Conservation (phyloP, 345 rosid genomes). For the Cardiospermum halicacabum region DNA sequence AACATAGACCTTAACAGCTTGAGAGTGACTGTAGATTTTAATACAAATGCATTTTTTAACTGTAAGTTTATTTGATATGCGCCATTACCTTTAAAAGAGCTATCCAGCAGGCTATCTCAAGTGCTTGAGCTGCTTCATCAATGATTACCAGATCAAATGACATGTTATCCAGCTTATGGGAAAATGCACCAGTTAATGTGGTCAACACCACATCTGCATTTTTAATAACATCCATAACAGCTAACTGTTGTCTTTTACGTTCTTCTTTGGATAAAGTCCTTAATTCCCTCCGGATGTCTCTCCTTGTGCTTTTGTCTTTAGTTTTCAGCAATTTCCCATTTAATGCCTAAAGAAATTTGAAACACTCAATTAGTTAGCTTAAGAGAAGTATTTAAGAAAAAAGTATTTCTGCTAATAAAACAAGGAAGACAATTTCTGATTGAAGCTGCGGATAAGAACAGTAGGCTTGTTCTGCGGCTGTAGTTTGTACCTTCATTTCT, state of each 20-base stretch:
- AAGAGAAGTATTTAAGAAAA: too few relatives aligned
- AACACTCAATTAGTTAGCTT: neutral
- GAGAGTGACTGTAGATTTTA: too few relatives aligned
- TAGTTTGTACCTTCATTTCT: constrained; percentile 76
- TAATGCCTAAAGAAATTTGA: constrained; percentile 40
- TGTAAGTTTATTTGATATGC: neutral
- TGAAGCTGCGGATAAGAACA: neutral
- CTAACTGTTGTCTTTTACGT: constrained; percentile 94
- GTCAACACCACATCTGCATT: constrained; percentile 76
- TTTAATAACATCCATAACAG: constrained; percentile 84
- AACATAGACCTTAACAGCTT: too few relatives aligned
- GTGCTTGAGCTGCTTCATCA: constrained; percentile 99
- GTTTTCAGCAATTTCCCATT: constrained; percentile 82
- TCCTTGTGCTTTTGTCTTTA: constrained; percentile 76
- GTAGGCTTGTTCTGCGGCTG: neutral
- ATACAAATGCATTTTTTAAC: too few relatives aligned
- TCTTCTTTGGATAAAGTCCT: constrained; percentile 81
- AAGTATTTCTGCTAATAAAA: neutral
- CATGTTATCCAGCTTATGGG: constrained; percentile 62
- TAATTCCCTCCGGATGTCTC: constrained; percentile 83
- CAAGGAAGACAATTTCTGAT: neutral
- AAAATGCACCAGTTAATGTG: constrained; percentile 81
- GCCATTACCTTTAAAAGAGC: constrained; percentile 69
- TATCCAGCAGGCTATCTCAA: constrained; percentile 96
- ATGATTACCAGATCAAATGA: constrained; percentile 90